Conservation (phyloP, 2,329 filamentous ascomycete genomes). For the Monosporascus sp. region DNA sequence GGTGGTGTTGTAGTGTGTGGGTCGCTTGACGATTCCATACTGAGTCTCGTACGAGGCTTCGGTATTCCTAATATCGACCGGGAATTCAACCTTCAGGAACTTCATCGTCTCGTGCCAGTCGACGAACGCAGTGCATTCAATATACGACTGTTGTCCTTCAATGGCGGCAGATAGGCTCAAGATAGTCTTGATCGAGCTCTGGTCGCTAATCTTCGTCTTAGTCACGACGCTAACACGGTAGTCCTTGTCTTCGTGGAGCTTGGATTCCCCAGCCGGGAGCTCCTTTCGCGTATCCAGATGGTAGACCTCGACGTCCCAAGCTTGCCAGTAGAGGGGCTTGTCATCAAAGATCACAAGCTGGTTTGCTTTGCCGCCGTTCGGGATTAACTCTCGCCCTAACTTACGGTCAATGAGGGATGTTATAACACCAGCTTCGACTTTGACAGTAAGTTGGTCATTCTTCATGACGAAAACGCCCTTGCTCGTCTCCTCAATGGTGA, state of each 20-base stretch:
- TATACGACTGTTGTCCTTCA: conserved; percentile 58
- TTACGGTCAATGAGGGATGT: conserved; percentile 76
- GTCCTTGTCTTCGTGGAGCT: conserved; percentile 64
- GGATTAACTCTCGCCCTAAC: conserved; percentile 71
- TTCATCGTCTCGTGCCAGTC: conserved; percentile 97
- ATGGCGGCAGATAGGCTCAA: conserved; percentile 71
- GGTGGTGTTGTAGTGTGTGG: conserved; percentile 95
- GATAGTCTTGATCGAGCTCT: conserved; percentile 81
- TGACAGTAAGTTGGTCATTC: conserved; percentile 71
- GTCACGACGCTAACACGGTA: conserved; percentile 79
- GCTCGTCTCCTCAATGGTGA: conserved; percentile 45
- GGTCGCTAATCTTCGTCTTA: conserved; percentile 79
- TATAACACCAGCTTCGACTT: conserved; percentile 70
- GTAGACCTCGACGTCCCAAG: conserved; percentile 97
- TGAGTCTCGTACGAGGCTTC: conserved; percentile 95
- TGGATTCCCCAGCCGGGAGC: conserved; percentile 62
- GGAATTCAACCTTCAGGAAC: conserved; percentile 98
- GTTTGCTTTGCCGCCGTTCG: conserved; percentile 71
- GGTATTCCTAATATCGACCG: conserved; percentile 82
- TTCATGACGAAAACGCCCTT: conserved; percentile 69
- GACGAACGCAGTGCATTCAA: conserved; percentile 81
- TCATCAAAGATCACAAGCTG: conserved; percentile 95
- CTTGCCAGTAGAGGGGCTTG: conserved; percentile 95
- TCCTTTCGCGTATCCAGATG: conserved; percentile 83
- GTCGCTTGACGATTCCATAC: conserved; percentile 80